phyloP scores from a whole-genome alignment of 257 asterid species.

The Leptodermis oblonga region DNA sequence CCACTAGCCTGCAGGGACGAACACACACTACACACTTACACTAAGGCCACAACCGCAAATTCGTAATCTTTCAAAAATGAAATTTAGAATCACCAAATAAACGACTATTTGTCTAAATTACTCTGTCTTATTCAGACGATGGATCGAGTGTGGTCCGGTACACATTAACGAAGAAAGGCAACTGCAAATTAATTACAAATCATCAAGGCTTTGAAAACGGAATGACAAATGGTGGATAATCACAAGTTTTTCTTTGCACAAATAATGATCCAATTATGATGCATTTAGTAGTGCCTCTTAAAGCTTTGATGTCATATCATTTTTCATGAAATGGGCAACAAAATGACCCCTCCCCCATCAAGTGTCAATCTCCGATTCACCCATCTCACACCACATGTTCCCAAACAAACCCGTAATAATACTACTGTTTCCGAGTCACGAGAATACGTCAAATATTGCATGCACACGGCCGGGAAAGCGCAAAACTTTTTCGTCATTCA shows the following conservation, averaged over 20 bases:
- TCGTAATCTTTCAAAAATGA: neutral
- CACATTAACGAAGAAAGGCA: constrained; percentile 20
- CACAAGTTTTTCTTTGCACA: neutral
- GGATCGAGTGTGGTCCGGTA: constrained; percentile 11
- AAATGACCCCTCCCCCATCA: constrained; percentile 9
- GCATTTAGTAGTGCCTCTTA: constrained; percentile 26
- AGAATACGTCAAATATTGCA: no score
- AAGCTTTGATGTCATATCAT: constrained; percentile 28
- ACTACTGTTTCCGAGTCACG: no score
- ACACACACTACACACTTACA: no score
- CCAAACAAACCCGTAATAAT: constrained; percentile 20
- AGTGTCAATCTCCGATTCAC: constrained; percentile 22
- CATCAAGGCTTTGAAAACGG: neutral
- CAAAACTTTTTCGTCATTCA: constrained; percentile 18
- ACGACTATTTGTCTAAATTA: no score
- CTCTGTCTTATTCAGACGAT: no score
- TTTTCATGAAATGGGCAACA: constrained; percentile 26
- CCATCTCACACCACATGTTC: constrained; percentile 17
- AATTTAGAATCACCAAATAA: no score
- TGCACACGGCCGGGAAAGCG: no score
- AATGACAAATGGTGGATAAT: neutral
- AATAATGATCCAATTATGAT: constrained; percentile 19
- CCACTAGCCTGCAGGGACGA: no score
- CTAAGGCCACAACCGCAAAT: no score
- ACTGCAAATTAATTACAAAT: constrained; percentile 7